A percentile compares a stretch with the other conserved stretches of the same genome.
Evolutionary conservation across 495 filamentous ascomycete species (phyloP).

Genomic region (Penicillium goetzii): DNA sequence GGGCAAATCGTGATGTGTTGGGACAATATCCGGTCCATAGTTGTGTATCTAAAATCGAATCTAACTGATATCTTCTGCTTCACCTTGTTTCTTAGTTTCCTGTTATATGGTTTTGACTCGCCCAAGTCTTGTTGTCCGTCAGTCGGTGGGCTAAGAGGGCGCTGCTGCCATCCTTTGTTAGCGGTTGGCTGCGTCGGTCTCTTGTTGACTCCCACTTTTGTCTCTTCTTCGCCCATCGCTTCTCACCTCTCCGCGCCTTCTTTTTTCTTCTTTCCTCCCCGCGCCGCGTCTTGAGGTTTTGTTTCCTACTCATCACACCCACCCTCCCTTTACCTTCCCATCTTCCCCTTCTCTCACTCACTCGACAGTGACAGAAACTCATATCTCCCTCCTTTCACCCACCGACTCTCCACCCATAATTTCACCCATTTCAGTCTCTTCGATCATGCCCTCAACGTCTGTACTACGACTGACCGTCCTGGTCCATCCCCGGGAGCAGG

Average conservation of each 20-base stretch:
- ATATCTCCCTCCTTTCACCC: neutral
- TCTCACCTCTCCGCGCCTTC: neutral
- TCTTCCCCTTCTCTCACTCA: neutral
- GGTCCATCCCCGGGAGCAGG: slow-evolving; percentile 40
- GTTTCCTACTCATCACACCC: neutral
- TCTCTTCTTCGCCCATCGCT: neutral
- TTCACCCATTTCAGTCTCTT: slow-evolving; percentile 3
- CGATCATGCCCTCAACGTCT: slow-evolving; percentile 28
- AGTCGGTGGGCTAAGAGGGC: neutral
- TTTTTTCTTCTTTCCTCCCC: neutral
- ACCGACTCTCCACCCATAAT: neutral
- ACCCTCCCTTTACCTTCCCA: neutral
- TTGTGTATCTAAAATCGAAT: neutral
- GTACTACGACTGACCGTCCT: slow-evolving; percentile 43
- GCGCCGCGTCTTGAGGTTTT: neutral
- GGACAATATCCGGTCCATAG: neutral
- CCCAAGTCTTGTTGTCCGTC: neutral
- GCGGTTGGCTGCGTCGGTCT: neutral
- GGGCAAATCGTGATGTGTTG: too few species aligned
- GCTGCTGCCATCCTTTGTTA: neutral
- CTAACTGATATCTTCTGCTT: neutral
- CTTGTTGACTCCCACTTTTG: neutral
- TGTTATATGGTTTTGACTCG: neutral
- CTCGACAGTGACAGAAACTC: too few species aligned
- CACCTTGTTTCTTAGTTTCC: neutral